These are phyloP conservation scores for Suhomyces sp. DNA, from an alignment of 805 yeast genomes.

Conservation along the genomic window DNA sequence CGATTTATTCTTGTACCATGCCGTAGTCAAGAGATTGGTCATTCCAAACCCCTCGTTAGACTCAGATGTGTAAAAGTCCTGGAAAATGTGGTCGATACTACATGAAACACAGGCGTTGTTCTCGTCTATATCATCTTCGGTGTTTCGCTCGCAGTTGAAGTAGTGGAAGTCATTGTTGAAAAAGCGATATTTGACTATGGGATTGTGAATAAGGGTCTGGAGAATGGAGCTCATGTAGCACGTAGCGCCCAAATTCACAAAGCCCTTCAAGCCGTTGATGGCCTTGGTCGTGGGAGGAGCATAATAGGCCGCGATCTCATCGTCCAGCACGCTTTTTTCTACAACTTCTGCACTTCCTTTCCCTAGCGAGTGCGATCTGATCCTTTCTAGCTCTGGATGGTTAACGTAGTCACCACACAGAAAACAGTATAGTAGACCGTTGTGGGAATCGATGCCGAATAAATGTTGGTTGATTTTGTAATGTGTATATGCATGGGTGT, in stretches of 20 bases:
- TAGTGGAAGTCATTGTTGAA: constrained; percentile 66
- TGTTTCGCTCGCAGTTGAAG: constrained; percentile 45
- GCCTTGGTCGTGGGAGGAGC: constrained; percentile 50
- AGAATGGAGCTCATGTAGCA: constrained; percentile 95
- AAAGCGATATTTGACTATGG: constrained; percentile 74
- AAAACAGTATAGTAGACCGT: constrained; percentile 74
- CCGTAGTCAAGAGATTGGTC: constrained; percentile 72
- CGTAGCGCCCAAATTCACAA: constrained; percentile 93
- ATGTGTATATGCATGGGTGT: constrained; percentile 35
- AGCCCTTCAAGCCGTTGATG: constrained; percentile 78
- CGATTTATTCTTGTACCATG: constrained; percentile 81
- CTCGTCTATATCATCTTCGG: constrained; percentile 28
- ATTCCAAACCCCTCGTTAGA: constrained; percentile 74
- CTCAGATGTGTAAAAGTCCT: constrained; percentile 66
- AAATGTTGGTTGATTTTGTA: constrained; percentile 33
- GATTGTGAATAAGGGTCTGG: constrained; percentile 88
- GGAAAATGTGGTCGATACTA: constrained; percentile 74
- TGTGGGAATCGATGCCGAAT: constrained; percentile 57
- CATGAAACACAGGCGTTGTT: constrained; percentile 70
- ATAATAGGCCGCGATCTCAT: constrained; percentile 12
- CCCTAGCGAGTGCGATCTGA: constrained; percentile 27
- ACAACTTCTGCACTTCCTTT: neutral
- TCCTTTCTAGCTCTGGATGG: constrained; percentile 55
- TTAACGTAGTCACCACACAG: constrained; percentile 72
- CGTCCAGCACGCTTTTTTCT: neutral